A percentile compares a stretch with the other conserved stretches of the same genome.
These are phyloP conservation scores for Cardiospermum halicacabum DNA, from an alignment of 345 rosid genomes.

Conservation along the genomic window DNA sequence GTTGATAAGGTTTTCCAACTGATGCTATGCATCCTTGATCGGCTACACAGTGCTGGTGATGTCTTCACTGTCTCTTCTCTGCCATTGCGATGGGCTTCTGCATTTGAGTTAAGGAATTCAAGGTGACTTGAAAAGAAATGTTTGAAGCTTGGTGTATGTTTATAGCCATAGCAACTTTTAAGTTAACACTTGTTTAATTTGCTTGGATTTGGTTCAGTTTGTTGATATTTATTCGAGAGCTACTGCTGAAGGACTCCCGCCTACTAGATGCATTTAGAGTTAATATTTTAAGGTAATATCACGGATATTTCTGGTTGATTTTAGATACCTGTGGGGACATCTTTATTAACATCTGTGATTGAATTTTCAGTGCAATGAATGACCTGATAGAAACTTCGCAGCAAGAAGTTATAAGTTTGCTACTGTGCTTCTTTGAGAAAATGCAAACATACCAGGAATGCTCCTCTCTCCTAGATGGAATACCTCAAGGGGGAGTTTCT, in stretches of 20 bases:
- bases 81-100: constrained; percentile 65
- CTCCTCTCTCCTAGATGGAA: constrained; percentile 29
- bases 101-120: constrained; percentile 47
- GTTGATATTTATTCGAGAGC: constrained; percentile 52
- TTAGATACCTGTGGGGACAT: background rate
- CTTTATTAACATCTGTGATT: constrained; percentile 21
- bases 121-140: constrained; percentile 37
- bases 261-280: constrained; percentile 45
- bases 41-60: constrained; percentile 35
- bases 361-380: constrained; percentile 63
- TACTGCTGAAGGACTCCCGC: constrained; percentile 45
- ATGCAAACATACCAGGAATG: constrained; percentile 38
- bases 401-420: constrained; percentile 55
- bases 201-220: constrained; percentile 43
- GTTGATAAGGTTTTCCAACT: constrained; percentile 62
- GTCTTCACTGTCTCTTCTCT: constrained; percentile 29
- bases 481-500: constrained; percentile 32
- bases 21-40: constrained; percentile 54
- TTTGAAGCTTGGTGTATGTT: constrained; percentile 10
- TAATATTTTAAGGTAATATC: constrained; percentile 56
- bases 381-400: constrained; percentile 50
- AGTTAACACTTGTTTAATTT: constrained; percentile 13
- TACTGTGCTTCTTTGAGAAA: constrained; percentile 52
- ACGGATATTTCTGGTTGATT: constrained; percentile 3
- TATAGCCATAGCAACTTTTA: background rate